These are phyloP conservation scores for Cladosporium phlei DNA, from an alignment of 2,329 filamentous ascomycete genomes.

Conservation along the genomic window DNA sequence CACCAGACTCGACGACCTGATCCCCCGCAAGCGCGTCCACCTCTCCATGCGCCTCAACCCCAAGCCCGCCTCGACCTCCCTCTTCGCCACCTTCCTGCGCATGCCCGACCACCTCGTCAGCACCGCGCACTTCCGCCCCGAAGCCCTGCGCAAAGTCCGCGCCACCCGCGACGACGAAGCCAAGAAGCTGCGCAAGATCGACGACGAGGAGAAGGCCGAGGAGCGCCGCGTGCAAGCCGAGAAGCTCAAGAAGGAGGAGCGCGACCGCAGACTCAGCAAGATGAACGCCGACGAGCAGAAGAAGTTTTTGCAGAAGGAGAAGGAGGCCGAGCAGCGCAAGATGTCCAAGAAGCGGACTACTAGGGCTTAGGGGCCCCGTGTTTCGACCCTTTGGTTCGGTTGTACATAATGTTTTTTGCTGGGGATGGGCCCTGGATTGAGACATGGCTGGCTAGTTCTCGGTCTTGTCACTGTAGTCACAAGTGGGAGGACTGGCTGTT, in stretches of 20 bases:
- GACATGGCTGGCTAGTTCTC: too few species aligned
- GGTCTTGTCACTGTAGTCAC: too few species aligned
- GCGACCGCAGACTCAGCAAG: conserved; percentile 65
- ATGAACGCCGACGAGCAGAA: conserved; percentile 56
- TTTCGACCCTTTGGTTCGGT: too few species aligned
- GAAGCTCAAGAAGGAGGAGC: conserved; percentile 73
- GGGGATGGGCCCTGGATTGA: too few species aligned
- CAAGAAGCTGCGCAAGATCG: conserved; percentile 70
- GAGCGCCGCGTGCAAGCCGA: conserved; percentile 51
- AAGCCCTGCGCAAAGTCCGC: conserved; percentile 81
- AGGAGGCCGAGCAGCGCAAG: conserved; percentile 64
- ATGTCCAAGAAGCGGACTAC: conserved; percentile 59
- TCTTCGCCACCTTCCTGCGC: conserved; percentile 74
- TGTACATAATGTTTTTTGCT: too few species aligned
- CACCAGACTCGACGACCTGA: conserved; percentile 71
- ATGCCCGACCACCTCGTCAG: conserved; percentile 77
- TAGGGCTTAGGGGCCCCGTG: too few species aligned
- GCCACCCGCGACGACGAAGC: conserved; percentile 74
- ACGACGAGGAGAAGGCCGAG: conserved; percentile 66
- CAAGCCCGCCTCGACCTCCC: conserved; percentile 58
- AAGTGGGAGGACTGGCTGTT: too few species aligned
- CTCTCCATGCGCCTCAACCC: conserved; percentile 66
- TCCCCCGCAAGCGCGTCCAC: conserved; percentile 79
- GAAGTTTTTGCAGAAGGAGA: conserved; percentile 70
- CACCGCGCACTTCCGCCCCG: conserved; percentile 75